A percentile compares a stretch with the other conserved stretches of the same genome.
phyloP scores from a whole-genome alignment of 192 early-diverging fungal genomes.

The Gryganskiella cystojenkinii region DNA sequence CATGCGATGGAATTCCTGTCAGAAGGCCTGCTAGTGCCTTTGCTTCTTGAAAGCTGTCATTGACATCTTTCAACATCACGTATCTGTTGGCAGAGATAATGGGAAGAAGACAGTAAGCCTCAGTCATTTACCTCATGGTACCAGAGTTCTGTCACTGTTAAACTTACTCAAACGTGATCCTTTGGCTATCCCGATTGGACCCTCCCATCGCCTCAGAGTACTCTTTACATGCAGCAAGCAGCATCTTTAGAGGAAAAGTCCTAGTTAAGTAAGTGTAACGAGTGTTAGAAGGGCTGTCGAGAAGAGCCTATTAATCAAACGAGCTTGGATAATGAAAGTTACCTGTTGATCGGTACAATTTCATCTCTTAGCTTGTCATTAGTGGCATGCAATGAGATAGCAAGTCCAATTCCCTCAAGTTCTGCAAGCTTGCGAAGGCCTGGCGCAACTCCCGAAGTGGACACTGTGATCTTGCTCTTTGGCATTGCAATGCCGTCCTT shows the following conservation, averaged over 20 bases:
- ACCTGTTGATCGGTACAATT: slow-evolving; percentile 88
- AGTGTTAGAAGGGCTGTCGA: not conserved
- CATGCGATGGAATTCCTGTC: slow-evolving; percentile 73
- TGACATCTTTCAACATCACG: slow-evolving; percentile 89
- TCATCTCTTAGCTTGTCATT: slow-evolving; percentile 78
- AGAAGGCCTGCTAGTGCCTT: slow-evolving; percentile 71
- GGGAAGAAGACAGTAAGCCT: not conserved
- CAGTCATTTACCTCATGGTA: too few relatives aligned
- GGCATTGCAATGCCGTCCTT: slow-evolving; percentile 67
- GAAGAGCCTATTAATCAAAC: not conserved
- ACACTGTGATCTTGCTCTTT: slow-evolving; percentile 84
- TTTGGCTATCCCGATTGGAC: slow-evolving; percentile 58
- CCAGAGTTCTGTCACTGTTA: not conserved
- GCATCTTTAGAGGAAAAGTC: slow-evolving; percentile 76
- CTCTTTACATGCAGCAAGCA: slow-evolving; percentile 76
- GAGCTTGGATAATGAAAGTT: not conserved
- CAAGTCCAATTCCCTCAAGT: slow-evolving; percentile 77
- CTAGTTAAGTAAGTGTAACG: too few relatives aligned
- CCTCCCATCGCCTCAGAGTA: slow-evolving; percentile 66
- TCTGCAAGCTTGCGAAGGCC: slow-evolving; percentile 79
- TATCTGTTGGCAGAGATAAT: slow-evolving; percentile 56
- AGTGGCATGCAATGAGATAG: slow-evolving; percentile 88
- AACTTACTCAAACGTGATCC: slow-evolving; percentile 89
- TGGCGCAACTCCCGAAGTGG: slow-evolving; percentile 87
- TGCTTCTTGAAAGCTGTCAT: slow-evolving; percentile 79